Percentiles rank a stretch among this genome's conserved stretches.
Conservation (phyloP, 2,329 filamentous ascomycete genomes). For the Fusarium brachygibbosum region DNA sequence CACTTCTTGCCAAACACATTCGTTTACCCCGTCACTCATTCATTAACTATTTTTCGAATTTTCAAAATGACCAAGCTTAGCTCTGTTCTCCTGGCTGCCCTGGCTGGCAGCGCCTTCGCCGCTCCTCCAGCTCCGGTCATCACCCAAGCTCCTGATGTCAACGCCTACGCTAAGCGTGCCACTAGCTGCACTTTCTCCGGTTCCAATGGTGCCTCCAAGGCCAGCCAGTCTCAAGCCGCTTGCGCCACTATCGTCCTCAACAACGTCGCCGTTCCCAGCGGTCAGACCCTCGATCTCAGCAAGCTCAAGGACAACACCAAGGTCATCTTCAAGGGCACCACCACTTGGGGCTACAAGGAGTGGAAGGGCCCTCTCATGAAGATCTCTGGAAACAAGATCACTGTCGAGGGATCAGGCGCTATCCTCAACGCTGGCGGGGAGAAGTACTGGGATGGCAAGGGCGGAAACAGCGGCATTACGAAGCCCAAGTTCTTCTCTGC, state of each 20-base stretch:
- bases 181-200: slow-evolving; percentile 41
- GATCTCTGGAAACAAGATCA: slow-evolving; percentile 42
- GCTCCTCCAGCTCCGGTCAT: slow-evolving; percentile 28
- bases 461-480: slow-evolving; percentile 32
- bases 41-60: slow-evolving; percentile 1
- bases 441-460: slow-evolving; percentile 43
- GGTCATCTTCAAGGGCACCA: slow-evolving; percentile 44
- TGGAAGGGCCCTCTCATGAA: slow-evolving; percentile 43
- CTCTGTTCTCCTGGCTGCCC: slow-evolving; percentile 28
- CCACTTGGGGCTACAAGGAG: slow-evolving; percentile 46
- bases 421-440: slow-evolving; percentile 40
- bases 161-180: slow-evolving; percentile 35
- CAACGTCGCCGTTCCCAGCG: slow-evolving; percentile 37
- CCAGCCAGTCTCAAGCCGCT: slow-evolving; percentile 28
- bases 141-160: slow-evolving; percentile 22
- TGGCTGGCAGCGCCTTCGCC: slow-evolving; percentile 39
- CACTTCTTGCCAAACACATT: slow-evolving; percentile 10
- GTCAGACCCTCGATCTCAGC: slow-evolving; percentile 41
- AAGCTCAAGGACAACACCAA: slow-evolving; percentile 41
- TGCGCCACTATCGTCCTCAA: slow-evolving; percentile 41
- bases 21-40: slow-evolving; percentile 10
- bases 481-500: slow-evolving; percentile 48
- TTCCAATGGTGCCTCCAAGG: slow-evolving; percentile 33
- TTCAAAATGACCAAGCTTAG: slow-evolving; percentile 36
- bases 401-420: slow-evolving; percentile 44